These are phyloP conservation scores for Dujonia santamariae DNA, from an alignment of 1,139 yeast species.

Conservation along the genomic window DNA sequence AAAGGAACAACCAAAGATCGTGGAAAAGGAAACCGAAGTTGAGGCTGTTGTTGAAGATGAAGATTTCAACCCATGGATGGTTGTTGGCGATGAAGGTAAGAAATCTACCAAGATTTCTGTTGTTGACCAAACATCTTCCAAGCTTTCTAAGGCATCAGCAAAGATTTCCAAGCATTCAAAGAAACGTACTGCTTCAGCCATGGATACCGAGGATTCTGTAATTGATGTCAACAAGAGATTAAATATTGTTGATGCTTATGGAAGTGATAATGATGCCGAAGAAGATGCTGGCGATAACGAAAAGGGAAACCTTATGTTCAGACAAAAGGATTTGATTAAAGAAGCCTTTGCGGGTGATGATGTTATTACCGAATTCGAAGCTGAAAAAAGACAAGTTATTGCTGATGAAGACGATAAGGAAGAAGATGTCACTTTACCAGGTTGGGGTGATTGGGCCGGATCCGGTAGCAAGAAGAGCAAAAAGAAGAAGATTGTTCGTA, in stretches of 20 bases:
- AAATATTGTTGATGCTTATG: slow-evolving; percentile 43
- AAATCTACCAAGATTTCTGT: slow-evolving; percentile 53
- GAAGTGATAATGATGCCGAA: slow-evolving; percentile 33
- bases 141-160: slow-evolving; percentile 50
- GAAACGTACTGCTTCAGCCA: slow-evolving; percentile 32
- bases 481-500: slow-evolving; percentile 63
- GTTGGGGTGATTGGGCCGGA: slow-evolving; percentile 91
- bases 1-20: background rate
- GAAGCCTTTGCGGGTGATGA: slow-evolving; percentile 98
- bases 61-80: slow-evolving; percentile 71
- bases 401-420: slow-evolving; percentile 85
- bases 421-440: slow-evolving; percentile 84
- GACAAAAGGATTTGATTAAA: slow-evolving; percentile 77
- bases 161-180: slow-evolving; percentile 49
- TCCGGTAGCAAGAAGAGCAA: slow-evolving; percentile 47
- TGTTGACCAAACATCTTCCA: slow-evolving; percentile 58
- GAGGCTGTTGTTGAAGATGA: slow-evolving; percentile 17
- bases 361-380: slow-evolving; percentile 73
- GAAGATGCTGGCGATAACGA: slow-evolving; percentile 31
- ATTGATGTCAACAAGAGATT: slow-evolving; percentile 51
- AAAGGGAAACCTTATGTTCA: slow-evolving; percentile 43
- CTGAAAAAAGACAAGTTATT: slow-evolving; percentile 65
- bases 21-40: slow-evolving; percentile 3
- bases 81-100: slow-evolving; percentile 30
- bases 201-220: slow-evolving; percentile 30